phyloP scores from a whole-genome alignment of 1,139 yeast species.

The Arxiozyma heterogenica region DNA sequence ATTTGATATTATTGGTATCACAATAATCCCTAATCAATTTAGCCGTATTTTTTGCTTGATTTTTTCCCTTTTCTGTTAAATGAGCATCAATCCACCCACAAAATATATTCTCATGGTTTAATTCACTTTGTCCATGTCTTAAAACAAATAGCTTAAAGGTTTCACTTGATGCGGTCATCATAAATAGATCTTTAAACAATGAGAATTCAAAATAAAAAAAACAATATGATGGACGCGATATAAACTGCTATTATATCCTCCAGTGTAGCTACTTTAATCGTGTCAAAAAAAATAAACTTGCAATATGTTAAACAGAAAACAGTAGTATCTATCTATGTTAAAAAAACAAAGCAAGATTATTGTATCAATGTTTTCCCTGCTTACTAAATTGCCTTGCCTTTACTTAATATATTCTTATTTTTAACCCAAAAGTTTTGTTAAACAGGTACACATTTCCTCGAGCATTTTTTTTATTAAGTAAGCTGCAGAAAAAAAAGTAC shows the following conservation, averaged over 20 bases:
- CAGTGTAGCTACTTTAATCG: too few species aligned
- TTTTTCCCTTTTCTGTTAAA: constrained; percentile 49
- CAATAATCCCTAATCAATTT: constrained; percentile 37
- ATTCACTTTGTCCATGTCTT: constrained; percentile 69
- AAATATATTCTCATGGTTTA: constrained; percentile 61
- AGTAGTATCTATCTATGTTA: not conserved
- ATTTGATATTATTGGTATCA: constrained; percentile 13
- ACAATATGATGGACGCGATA: not conserved
- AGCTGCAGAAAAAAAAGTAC: not conserved
- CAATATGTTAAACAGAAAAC: too few species aligned
- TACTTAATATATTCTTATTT: too few species aligned
- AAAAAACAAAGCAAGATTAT: too few species aligned
- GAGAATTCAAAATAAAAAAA: too few species aligned
- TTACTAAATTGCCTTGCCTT: not conserved
- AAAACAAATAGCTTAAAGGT: constrained; percentile 25
- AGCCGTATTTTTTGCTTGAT: constrained; percentile 57
- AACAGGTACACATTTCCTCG: not conserved
- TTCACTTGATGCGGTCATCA: constrained; percentile 5
- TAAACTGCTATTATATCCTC: not conserved
- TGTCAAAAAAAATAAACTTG: not conserved
- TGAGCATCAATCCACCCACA: constrained; percentile 82
- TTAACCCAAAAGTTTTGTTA: too few species aligned
- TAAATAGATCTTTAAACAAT: not conserved
- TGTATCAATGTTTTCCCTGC: not conserved
- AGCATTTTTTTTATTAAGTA: not conserved